A percentile compares a stretch with the other conserved stretches of the same genome.
These are phyloP conservation scores for Henningerozyma blattae DNA, from an alignment of 805 yeast species.

Conservation along the genomic window DNA sequence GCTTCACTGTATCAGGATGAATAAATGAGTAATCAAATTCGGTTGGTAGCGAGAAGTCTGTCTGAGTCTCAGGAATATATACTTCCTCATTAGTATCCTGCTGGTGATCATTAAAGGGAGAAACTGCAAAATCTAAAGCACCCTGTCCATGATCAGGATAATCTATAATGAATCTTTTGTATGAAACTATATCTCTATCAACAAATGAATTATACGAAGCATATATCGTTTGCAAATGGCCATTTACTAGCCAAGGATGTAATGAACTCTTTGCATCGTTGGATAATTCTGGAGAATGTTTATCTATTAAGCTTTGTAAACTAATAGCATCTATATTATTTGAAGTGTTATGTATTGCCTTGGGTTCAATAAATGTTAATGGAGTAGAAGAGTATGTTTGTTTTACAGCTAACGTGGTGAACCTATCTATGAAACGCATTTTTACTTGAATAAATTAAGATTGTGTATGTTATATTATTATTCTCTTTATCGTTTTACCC, in stretches of 20 bases:
- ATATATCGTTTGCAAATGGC: conserved; percentile 58
- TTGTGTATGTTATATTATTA: too few relatives aligned
- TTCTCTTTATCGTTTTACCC: too few relatives aligned
- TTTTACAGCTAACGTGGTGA: neutral
- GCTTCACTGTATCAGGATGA: conserved; percentile 30
- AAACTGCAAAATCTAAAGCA: conserved; percentile 54
- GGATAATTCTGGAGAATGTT: conserved; percentile 32
- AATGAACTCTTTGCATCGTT: conserved; percentile 35
- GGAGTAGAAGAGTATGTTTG: neutral
- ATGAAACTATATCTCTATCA: conserved; percentile 39
- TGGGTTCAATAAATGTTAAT: neutral
- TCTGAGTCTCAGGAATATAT: conserved; percentile 26
- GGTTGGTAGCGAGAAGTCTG: conserved; percentile 16
- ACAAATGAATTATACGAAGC: conserved; percentile 40
- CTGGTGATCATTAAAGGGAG: too few relatives aligned
- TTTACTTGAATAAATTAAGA: too few relatives aligned
- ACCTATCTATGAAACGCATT: too few relatives aligned
- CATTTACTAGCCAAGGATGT: conserved; percentile 49
- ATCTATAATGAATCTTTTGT: conserved; percentile 45
- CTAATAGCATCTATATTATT: conserved; percentile 3
- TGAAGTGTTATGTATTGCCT: neutral
- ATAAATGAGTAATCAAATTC: conserved; percentile 11
- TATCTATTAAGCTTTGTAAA: conserved; percentile 22
- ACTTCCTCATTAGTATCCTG: conserved; percentile 22
- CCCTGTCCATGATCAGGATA: conserved; percentile 55